A percentile compares a stretch with the other conserved stretches of the same genome.
phyloP scores from a whole-genome alignment of 1,139 yeast species.

The Taphrina sp. region DNA sequence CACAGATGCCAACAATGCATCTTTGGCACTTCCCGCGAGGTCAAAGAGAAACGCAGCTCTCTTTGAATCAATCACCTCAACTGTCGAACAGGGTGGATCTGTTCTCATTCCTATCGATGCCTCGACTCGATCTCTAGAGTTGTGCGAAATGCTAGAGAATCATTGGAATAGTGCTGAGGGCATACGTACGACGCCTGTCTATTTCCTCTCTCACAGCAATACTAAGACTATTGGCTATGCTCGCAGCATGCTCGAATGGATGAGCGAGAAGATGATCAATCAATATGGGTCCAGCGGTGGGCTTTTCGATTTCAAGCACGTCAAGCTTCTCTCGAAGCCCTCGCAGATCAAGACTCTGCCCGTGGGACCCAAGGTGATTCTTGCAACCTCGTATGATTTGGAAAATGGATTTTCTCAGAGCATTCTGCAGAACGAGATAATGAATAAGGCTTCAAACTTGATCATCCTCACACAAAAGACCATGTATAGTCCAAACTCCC shows the following conservation, averaged over 20 bases:
- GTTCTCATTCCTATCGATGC: slow-evolving; percentile 79
- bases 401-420: slow-evolving; percentile 59
- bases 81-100: slow-evolving; percentile 69
- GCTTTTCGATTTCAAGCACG: slow-evolving; percentile 63
- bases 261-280: slow-evolving; percentile 74
- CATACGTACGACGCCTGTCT: slow-evolving; percentile 58
- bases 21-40: slow-evolving; percentile 44
- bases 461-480: slow-evolving; percentile 61
- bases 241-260: slow-evolving; percentile 90
- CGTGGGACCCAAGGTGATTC: slow-evolving; percentile 73
- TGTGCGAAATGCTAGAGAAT: slow-evolving; percentile 67
- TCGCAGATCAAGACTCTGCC: slow-evolving; percentile 56
- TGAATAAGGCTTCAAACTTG: slow-evolving; percentile 21
- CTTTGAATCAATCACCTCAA: slow-evolving; percentile 63
- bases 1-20: slow-evolving; percentile 61
- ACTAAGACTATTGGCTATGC: slow-evolving; percentile 78
- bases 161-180: slow-evolving; percentile 55
- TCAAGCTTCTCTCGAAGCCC: slow-evolving; percentile 55
- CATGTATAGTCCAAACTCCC: slow-evolving; percentile 43
- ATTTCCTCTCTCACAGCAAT: slow-evolving; percentile 74
- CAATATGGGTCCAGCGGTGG: slow-evolving; percentile 75
- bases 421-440: slow-evolving; percentile 30
- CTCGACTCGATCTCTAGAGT: slow-evolving; percentile 79
- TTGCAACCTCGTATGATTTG: slow-evolving; percentile 73
- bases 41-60: slow-evolving; percentile 58